These are phyloP conservation scores for Lycium barbarum DNA, from an alignment of 257 asterid species.

Conservation along the genomic window DNA sequence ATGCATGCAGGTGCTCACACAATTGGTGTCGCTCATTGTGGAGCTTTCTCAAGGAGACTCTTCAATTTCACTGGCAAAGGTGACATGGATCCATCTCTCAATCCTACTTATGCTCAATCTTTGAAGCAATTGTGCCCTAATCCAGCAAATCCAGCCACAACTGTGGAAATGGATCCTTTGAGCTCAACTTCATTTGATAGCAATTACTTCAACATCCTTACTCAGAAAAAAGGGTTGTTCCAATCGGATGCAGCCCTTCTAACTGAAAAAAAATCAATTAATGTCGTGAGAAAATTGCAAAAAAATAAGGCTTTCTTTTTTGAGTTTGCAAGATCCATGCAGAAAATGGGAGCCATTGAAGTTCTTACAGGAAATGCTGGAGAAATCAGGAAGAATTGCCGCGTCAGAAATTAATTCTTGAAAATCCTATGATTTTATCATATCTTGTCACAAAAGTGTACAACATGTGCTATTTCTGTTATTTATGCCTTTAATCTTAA, in stretches of 20 bases:
- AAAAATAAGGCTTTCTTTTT: conserved; percentile 28
- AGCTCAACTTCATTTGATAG: conserved; percentile 50
- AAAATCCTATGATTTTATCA: not conserved
- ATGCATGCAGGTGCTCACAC: conserved; percentile 49
- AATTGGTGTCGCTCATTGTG: conserved; percentile 41
- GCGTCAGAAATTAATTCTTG: conserved; percentile 38
- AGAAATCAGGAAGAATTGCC: conserved; percentile 56
- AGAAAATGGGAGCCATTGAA: conserved; percentile 59
- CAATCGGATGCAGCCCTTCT: conserved; percentile 63
- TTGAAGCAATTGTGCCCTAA: conserved; percentile 40
- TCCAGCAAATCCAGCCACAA: conserved; percentile 43
- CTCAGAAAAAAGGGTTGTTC: conserved; percentile 48
- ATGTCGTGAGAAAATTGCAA: conserved; percentile 35
- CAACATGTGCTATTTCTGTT: not conserved
- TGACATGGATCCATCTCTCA: conserved; percentile 37
- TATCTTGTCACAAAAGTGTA: not conserved
- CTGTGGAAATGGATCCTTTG: conserved; percentile 57
- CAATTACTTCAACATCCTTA: conserved; percentile 45
- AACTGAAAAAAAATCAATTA: conserved; percentile 34
- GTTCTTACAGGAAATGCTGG: conserved; percentile 52
- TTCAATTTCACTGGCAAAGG: conserved; percentile 45
- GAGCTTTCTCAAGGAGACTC: conserved; percentile 32
- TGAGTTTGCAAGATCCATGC: conserved; percentile 53
- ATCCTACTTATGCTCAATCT: conserved; percentile 32
- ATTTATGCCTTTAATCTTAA: not conserved